These are phyloP conservation scores for Fistulinella prunicolor DNA, from an alignment of 768 basidiomycete genomes.

Conservation along the genomic window DNA sequence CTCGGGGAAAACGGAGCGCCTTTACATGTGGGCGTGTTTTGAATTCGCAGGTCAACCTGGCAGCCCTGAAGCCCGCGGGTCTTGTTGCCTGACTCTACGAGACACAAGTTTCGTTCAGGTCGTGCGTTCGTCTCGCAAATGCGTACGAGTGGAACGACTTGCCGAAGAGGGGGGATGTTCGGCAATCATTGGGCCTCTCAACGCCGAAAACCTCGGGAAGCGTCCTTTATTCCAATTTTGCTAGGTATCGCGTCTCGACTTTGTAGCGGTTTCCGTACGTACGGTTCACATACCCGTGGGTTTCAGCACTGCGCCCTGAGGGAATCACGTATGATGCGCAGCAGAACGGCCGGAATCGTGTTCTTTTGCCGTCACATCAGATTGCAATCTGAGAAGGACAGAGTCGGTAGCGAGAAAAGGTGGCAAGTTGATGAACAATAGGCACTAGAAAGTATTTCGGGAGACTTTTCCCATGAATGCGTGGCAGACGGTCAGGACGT, in stretches of 20 bases:
- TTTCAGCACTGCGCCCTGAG: too few species aligned
- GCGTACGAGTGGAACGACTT: too few species aligned
- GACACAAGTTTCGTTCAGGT: too few species aligned
- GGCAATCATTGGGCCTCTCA: not conserved
- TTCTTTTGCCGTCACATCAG: not conserved
- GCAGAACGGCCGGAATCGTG: too few species aligned
- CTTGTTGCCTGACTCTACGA: not conserved
- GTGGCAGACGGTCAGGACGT: not conserved
- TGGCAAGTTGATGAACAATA: slow-evolving; percentile 1
- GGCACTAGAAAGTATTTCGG: not conserved
- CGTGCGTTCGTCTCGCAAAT: too few species aligned
- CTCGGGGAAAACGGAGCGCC: not conserved
- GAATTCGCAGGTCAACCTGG: not conserved
- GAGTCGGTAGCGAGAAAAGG: not conserved
- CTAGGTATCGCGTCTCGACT: not conserved
- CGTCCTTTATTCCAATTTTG: not conserved
- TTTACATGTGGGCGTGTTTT: not conserved
- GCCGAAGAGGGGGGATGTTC: not conserved
- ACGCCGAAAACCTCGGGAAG: not conserved
- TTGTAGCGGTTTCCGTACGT: not conserved
- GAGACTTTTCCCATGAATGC: not conserved
- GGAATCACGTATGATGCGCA: too few species aligned
- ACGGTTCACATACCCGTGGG: not conserved
- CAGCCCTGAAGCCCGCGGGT: not conserved
- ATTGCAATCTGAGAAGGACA: slow-evolving; percentile 6